A percentile compares a stretch with the other conserved stretches of the same genome.
These are phyloP conservation scores for Termitomyces eurrhizus DNA, from an alignment of 768 basidiomycete species.

Conservation along the genomic window DNA sequence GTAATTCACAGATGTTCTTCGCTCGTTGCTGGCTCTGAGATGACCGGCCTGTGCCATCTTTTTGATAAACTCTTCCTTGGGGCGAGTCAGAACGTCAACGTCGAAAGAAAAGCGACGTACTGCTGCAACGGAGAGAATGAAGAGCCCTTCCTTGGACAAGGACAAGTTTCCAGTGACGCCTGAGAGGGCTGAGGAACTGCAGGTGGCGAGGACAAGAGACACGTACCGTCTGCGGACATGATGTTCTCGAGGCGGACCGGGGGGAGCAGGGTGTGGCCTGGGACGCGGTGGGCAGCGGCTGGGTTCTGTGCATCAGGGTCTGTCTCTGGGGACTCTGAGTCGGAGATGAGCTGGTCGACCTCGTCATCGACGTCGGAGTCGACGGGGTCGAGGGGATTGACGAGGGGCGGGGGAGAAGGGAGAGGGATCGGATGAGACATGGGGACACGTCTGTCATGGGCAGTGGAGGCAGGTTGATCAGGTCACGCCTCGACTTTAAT, in stretches of 20 bases:
- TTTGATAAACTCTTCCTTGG: constrained; percentile 84
- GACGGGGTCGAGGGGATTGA: constrained; percentile 10
- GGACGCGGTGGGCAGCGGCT: constrained; percentile 38
- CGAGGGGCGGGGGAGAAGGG: constrained; percentile 1
- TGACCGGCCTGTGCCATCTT: constrained; percentile 68
- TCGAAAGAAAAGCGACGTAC: constrained; percentile 49
- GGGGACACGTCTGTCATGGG: background rate
- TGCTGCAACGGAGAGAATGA: constrained; percentile 71
- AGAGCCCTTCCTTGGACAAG: constrained; percentile 73
- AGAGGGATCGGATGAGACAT: background rate
- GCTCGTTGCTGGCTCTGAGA: constrained; percentile 55
- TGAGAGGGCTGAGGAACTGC: constrained; percentile 20
- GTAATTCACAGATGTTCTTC: constrained; percentile 59
- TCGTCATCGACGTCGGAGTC: constrained; percentile 56
- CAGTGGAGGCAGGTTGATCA: too few relatives aligned
- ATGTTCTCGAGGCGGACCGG: constrained; percentile 69
- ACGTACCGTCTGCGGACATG: constrained; percentile 70
- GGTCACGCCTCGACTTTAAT: too few relatives aligned
- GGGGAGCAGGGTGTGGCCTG: constrained; percentile 68
- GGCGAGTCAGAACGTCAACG: constrained; percentile 12
- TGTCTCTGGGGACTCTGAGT: constrained; percentile 40
- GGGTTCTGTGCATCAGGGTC: constrained; percentile 26
- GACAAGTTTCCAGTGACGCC: constrained; percentile 59
- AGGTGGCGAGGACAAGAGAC: constrained; percentile 4
- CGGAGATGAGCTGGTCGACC: constrained; percentile 64